Base-by-base conservation (phyloP, 805 yeast species). In the Lachancea lanzarotensis region DNA sequence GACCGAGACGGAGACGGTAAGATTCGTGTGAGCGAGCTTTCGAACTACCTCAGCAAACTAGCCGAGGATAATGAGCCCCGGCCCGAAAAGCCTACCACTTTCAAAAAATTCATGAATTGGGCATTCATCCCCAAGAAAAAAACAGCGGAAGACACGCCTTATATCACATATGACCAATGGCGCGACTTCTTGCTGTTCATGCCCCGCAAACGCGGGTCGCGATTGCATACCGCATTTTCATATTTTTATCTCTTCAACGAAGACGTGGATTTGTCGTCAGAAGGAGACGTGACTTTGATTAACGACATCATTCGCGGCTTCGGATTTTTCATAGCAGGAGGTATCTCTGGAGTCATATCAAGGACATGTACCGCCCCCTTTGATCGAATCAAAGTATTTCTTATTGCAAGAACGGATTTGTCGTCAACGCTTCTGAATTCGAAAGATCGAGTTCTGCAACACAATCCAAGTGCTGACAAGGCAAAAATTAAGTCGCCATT, bases 291-390 rank as follows among this genome's bases (percentile, higher is more conserved):
- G 49, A 82, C 95, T 0, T 73, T 91, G 31, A 81, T 83, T 35
- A 81, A 79, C 59, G 95, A 87, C 51, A 75, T 85, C 43, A 66
- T 85, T 40, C 80, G 84, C 59, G 95, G 96, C 27, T 74, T 88
- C 49, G 96, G 97, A 1, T 93, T 79, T 65, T 93, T 93, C 59
- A 67, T 90, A 29, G 95, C 96, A 1, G 98, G 98, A 33, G 98
- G 98, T 0, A 64, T 90, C 17, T 85, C 96, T 1, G 98, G 98
- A 1, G 98, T 91, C 2, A 84, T 93, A 3, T 88, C 96, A 12
- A 79, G 98, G 67, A 89, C 98, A 0, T 84, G 93, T 55, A 93
- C 98, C 0, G 98, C 98, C 0, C 98, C 98, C 10, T 86, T 93
- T 52, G 98, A 93, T 64, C 76, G 98, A 61, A 78, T 93, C 18